Evolutionary conservation across 2,329 filamentous ascomycete species (phyloP), one percentile per base, ranked within the genome.

Genomic region (Pestalotiopsis sp.): DNA sequence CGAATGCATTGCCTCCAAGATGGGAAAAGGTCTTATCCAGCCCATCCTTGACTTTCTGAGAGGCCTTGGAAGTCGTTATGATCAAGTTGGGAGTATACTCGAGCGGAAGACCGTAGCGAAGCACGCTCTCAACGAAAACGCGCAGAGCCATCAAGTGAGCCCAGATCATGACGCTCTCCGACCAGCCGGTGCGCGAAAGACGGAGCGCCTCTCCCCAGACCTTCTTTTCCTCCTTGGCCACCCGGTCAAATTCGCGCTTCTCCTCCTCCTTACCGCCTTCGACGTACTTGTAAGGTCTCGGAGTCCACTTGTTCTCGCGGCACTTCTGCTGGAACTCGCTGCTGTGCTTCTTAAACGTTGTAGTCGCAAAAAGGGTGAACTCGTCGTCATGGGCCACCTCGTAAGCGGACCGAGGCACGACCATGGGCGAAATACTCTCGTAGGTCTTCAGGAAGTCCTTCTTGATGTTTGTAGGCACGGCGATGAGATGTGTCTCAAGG

Each of bases 81-180:
- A 65, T 68, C 60, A 68, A 13, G 45, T 64, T 61, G 11, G 52
- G 31, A 14, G 97, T 91, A 80, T 95, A 99, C 74, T 97, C 93
- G 72, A 98, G 83, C 62, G 96, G 96, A 75, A 99, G 81, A 36
- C 96, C 96, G 77, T 99, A 99, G 72, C 96, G 90, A 77, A 99
- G 84, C n/a, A 99, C 96, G 4, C 95, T 97, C 86, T 99, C 96
- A 23, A 99, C 96, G 81, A 98, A 99, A 23, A 98, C 95, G 66
- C 96, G 87, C 75, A 99, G 83, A 6, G 95, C 93, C 76, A 98
- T 85, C 36, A 97, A 92, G 78, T 99, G 96, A 64, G 97, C 88
- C 94, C 95, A 97, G 66, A 95, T 92, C 93, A 97, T 97, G 72
- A 97, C 94, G 71, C 92, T 92, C 83, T 99, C 96, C 77, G 94